Base-by-base conservation (phyloP, 495 filamentous ascomycete species). In the Neurospora intermedia region DNA sequence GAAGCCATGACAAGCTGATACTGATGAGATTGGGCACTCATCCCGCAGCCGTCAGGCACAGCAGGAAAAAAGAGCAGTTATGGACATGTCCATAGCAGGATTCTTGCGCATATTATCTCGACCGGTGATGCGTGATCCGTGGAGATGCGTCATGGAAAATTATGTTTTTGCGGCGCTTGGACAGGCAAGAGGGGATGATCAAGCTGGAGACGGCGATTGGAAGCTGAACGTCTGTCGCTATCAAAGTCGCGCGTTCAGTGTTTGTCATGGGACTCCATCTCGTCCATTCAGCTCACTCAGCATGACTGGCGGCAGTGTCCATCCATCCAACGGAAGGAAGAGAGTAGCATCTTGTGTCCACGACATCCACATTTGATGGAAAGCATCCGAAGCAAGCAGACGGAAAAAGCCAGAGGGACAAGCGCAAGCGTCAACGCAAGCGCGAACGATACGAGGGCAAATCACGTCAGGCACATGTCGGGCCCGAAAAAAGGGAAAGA, bases 381-480 rank as follows among this genome's bases (percentile, higher is more conserved):
- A 66, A 38, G 54, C 54, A 66, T 35, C 54, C 54, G 54, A 66
- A 66, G 27, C 54, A 66, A 38, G 27, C 54, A 18, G 54, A 35
- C 27, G 1, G 6, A 31, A 62, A 62, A 16, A 4, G 13, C 11
- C 27, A 15, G 27, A 62, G 20, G 15, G 54, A 66, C 54, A 35
- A 66, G 54, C 54, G 54, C 54, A 66, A 35, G 54, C 27, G 54
- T 62, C 27, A 62, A 27, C 54, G 54, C 54, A 62, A 66, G 54
- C 54, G 54, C 54, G 54, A 66, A 66, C 35, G 54, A 66, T 9
- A 66, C 27, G 54, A 66, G 27, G 11, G 20, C 48, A 59, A 59
- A 11, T 69, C 70, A 75, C 75, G 75, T 78, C 76, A 77, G 76
- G 76, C 76, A 75, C 69, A 69, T 66, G 76, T 73, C 75, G 73